Conservation (phyloP, 2,329 filamentous ascomycete genomes). For the Sarocladium oryzae region DNA sequence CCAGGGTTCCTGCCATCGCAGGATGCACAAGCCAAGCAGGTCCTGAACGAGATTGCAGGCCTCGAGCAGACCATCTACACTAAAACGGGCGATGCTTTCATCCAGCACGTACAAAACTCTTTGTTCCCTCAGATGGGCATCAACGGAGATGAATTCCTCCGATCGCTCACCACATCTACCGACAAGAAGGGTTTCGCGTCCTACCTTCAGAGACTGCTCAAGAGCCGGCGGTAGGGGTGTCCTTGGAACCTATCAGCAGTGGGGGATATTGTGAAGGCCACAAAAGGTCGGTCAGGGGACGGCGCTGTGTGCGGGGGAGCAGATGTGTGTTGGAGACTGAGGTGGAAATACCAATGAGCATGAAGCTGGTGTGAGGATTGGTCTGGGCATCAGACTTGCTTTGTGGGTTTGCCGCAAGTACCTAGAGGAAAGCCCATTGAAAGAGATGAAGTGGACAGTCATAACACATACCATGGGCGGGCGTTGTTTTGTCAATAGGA, state of each 20-base stretch:
- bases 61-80: constrained; percentile 85
- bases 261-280: too few species aligned
- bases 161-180: constrained; percentile 48
- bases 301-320: not conserved
- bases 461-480: not conserved
- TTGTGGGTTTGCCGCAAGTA: not conserved
- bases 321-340: not conserved
- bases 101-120: constrained; percentile 57
- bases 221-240: constrained; percentile 29
- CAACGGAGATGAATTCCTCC: constrained; percentile 53
- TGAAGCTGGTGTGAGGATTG: not conserved
- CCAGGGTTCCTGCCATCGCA: constrained; percentile 68
- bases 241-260: not conserved
- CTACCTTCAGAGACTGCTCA: constrained; percentile 56
- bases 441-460: not conserved
- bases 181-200: constrained; percentile 57
- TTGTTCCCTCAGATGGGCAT: constrained; percentile 62
- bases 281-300: not conserved
- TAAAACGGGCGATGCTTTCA: constrained; percentile 80
- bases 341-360: constrained; percentile 1
- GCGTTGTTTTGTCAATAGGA: not conserved
- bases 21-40: constrained; percentile 83
- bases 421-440: not conserved
- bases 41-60: constrained; percentile 79
- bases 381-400: not conserved